A percentile compares a stretch with the other conserved stretches of the same genome.
Conservation (phyloP, 2,329 filamentous ascomycete species). For the Sporothrix curviconia region DNA sequence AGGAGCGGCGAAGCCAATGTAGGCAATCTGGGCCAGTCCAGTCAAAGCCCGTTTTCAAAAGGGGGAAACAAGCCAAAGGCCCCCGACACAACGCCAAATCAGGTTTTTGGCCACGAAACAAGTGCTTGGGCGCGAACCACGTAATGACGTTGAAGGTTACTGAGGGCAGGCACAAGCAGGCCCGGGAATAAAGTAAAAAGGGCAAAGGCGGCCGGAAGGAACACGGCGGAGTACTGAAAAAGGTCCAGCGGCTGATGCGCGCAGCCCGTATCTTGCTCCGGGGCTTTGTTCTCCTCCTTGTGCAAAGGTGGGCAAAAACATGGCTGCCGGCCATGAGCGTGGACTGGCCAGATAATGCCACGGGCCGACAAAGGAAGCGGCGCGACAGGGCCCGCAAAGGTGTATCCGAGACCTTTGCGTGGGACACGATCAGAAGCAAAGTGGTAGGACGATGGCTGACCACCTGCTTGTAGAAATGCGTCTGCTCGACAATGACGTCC, state of each 20-base stretch:
- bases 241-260: constrained; percentile 74
- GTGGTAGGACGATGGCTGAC: constrained; percentile 70
- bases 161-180: constrained; percentile 73
- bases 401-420: constrained; percentile 82
- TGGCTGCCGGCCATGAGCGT: constrained; percentile 82
- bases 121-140: constrained; percentile 80
- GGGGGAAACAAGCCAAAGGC: constrained; percentile 71
- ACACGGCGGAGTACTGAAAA: constrained; percentile 73
- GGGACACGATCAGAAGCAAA: constrained; percentile 74
- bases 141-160: constrained; percentile 85
- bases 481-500: constrained; percentile 85
- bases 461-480: constrained; percentile 80
- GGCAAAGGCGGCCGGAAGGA: constrained; percentile 63
- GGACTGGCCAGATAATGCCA: constrained; percentile 86
- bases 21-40: constrained; percentile 87
- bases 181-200: constrained; percentile 88
- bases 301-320: constrained; percentile 86
- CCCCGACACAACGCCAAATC: constrained; percentile 81
- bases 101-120: constrained; percentile 82
- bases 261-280: constrained; percentile 73
- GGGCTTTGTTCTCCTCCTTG: constrained; percentile 78
- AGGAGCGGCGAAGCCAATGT: constrained; percentile 79
- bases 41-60: constrained; percentile 89
- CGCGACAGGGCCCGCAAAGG: constrained; percentile 77
- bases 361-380: constrained; percentile 74